phyloP scores from a whole-genome alignment of 371 early-diverging fungal species.

The Nematocida ironsii region DNA sequence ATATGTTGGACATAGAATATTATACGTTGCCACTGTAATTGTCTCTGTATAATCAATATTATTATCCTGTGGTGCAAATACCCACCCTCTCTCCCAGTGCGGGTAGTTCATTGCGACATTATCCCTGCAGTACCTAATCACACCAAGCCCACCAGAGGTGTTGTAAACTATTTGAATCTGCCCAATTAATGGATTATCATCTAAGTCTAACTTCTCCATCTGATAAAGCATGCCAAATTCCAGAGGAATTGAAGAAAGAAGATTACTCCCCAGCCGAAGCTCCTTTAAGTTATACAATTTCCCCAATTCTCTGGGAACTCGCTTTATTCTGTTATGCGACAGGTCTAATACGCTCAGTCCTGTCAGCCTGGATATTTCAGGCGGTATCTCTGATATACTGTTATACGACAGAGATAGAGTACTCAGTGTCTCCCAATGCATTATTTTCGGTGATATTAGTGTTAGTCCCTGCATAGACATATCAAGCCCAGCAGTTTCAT shows the following conservation, averaged over 20 bases:
- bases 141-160: conserved; percentile 79
- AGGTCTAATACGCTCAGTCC: conserved; percentile 66
- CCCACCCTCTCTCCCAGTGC: conserved; percentile 87
- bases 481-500: conserved; percentile 64
- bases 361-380: conserved; percentile 63
- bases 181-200: conserved; percentile 88
- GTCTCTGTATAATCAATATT: conserved; percentile 69
- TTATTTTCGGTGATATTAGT: conserved; percentile 61
- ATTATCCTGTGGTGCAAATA: conserved; percentile 72
- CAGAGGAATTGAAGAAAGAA: conserved; percentile 78
- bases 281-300: conserved; percentile 78
- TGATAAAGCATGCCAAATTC: conserved; percentile 87
- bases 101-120: conserved; percentile 75
- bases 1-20: conserved; percentile 84
- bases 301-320: conserved; percentile 84
- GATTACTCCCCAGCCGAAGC: conserved; percentile 85
- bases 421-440: conserved; percentile 56
- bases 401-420: conserved; percentile 65
- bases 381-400: conserved; percentile 63
- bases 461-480: conserved; percentile 66
- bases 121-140: conserved; percentile 84
- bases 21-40: conserved; percentile 85
- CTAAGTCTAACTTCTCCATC: conserved; percentile 82
- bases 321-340: conserved; percentile 78
- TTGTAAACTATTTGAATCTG: conserved; percentile 77